These are phyloP conservation scores for Fusarium dlaminii DNA, from an alignment of 2,329 filamentous ascomycete genomes.

Conservation along the genomic window DNA sequence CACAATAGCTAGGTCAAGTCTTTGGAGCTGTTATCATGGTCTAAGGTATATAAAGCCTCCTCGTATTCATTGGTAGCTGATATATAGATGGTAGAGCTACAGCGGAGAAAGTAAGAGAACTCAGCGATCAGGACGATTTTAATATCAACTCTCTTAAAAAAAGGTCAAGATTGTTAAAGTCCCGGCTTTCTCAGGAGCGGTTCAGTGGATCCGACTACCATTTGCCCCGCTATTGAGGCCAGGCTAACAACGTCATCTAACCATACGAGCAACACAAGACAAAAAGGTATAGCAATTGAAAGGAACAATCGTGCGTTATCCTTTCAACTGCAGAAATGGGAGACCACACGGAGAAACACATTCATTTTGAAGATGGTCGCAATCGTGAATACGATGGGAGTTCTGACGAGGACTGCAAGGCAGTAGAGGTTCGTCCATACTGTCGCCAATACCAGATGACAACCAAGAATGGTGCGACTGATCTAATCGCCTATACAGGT, in stretches of 20 bases:
- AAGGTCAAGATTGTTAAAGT: not conserved
- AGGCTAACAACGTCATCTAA: constrained; percentile 28
- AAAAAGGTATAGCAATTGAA: constrained; percentile 1
- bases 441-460: not conserved
- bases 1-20: not conserved
- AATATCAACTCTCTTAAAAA: not conserved
- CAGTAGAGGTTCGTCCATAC: constrained; percentile 59
- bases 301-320: not conserved
- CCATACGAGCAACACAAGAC: constrained; percentile 10
- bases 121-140: not conserved
- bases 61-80: not conserved
- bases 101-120: too few species aligned
- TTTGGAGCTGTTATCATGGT: not conserved
- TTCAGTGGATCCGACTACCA: constrained; percentile 14
- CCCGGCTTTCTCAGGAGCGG: not conserved
- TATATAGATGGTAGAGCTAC: not conserved
- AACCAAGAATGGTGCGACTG: not conserved
- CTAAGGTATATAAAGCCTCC: not conserved
- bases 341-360: constrained; percentile 34
- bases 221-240: constrained; percentile 28
- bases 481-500: constrained; percentile 54
- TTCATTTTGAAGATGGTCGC: constrained; percentile 48
- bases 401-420: constrained; percentile 58
- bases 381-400: constrained; percentile 54
- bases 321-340: constrained; percentile 21